Evolutionary conservation across 768 basidiomycete species (phyloP).

Genomic region (Daedaleopsis nitida): DNA sequence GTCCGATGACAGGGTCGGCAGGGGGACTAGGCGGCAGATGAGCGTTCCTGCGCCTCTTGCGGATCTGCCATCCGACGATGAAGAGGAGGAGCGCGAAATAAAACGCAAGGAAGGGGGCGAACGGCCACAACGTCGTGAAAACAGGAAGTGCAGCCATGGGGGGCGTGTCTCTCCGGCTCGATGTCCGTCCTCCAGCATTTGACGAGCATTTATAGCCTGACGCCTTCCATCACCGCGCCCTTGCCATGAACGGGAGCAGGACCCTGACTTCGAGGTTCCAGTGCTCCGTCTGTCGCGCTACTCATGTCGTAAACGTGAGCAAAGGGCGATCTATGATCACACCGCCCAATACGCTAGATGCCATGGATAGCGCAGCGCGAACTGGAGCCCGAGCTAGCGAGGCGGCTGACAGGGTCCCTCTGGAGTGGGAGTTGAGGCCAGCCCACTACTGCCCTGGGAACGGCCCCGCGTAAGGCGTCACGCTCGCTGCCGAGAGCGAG

Average conservation of each 20-base stretch:
- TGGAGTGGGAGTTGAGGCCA: no score
- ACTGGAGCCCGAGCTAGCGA: background rate
- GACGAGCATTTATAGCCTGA: background rate
- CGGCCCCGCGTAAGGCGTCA: background rate
- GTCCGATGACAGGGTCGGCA: conserved; percentile 40
- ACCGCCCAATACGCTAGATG: background rate
- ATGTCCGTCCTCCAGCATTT: background rate
- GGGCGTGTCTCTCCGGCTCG: background rate
- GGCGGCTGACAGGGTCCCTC: background rate
- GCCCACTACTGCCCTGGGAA: no score
- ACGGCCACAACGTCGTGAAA: background rate
- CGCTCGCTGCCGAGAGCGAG: background rate
- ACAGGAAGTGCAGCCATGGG: background rate
- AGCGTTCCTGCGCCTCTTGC: conserved; percentile 7
- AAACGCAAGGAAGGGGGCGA: conserved; percentile 2
- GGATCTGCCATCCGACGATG: background rate
- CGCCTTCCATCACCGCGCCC: no score
- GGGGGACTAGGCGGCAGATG: conserved; percentile 39
- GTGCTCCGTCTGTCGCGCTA: background rate
- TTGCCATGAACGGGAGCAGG: no score
- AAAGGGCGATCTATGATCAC: background rate
- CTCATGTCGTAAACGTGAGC: conserved; percentile 2
- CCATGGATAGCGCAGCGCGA: background rate
- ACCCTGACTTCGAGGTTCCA: background rate
- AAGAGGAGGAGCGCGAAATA: conserved; percentile 1